phyloP scores from a whole-genome alignment of 2,329 filamentous ascomycete species.

The Gliomastix tumulicola region DNA sequence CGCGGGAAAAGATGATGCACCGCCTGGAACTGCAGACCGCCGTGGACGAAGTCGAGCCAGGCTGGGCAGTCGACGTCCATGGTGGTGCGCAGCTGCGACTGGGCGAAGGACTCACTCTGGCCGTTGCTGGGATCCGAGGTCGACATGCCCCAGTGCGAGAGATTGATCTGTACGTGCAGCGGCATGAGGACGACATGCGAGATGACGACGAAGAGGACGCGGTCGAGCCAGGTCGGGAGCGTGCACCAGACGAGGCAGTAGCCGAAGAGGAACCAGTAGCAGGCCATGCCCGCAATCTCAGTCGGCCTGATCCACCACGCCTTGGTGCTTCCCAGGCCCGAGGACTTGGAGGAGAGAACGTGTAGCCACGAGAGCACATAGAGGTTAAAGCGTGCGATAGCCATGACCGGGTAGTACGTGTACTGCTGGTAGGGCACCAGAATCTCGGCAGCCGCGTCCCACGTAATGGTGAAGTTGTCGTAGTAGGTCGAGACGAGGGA shows the following conservation, averaged over 20 bases:
- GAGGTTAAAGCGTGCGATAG: conserved; percentile 80
- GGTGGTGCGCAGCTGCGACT: conserved; percentile 79
- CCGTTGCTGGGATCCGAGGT: conserved; percentile 78
- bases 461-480: conserved; percentile 47
- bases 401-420: conserved; percentile 75
- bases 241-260: conserved; percentile 64
- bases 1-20: conserved; percentile 75
- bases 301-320: conserved; percentile 63
- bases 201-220: conserved; percentile 69
- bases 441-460: conserved; percentile 62
- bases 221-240: conserved; percentile 54
- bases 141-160: conserved; percentile 92
- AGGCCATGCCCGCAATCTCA: conserved; percentile 54
- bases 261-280: conserved; percentile 69
- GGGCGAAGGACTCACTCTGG: conserved; percentile 70
- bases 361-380: conserved; percentile 73
- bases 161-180: conserved; percentile 81
- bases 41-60: conserved; percentile 79
- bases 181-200: conserved; percentile 77
- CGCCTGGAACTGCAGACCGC: conserved; percentile 75
- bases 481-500: conserved; percentile 77
- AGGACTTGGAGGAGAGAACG: conserved; percentile 47
- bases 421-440: conserved; percentile 70
- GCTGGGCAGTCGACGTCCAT: conserved; percentile 80
- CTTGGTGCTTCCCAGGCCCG: conserved; percentile 45